Percentiles rank a stretch among this genome's conserved stretches.
Conservation (phyloP, 768 basidiomycete genomes). For the Russula foetens region DNA sequence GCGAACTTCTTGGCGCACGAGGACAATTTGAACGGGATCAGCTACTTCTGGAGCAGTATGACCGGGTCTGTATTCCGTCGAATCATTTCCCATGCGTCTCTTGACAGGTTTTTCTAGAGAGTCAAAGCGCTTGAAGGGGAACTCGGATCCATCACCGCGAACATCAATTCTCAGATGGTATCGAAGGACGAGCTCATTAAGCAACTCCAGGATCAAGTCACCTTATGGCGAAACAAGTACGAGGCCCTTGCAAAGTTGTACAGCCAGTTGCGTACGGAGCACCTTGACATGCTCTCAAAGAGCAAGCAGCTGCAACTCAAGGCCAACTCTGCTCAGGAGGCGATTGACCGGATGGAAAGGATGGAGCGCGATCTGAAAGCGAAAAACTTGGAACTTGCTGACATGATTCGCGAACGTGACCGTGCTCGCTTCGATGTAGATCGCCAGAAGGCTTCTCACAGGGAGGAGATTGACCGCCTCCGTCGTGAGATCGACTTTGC, state of each 20-base stretch:
- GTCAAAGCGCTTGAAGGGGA: slow-evolving; percentile 95
- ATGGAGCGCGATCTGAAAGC: slow-evolving; percentile 98
- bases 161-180: slow-evolving; percentile 75
- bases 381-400: slow-evolving; percentile 97
- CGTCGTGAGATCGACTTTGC: slow-evolving; percentile 91
- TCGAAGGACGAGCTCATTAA: slow-evolving; percentile 95
- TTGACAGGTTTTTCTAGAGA: slow-evolving; percentile 41
- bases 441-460: slow-evolving; percentile 86
- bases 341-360: slow-evolving; percentile 95
- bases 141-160: slow-evolving; percentile 60
- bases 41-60: slow-evolving; percentile 95
- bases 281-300: slow-evolving; percentile 93
- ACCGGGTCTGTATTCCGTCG: slow-evolving; percentile 54
- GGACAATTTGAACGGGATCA: slow-evolving; percentile 98
- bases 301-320: slow-evolving; percentile 97
- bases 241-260: slow-evolving; percentile 97
- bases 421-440: slow-evolving; percentile 94
- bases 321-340: slow-evolving; percentile 96
- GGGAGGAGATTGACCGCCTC: slow-evolving; percentile 88
- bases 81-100: neutral
- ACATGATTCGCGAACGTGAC: slow-evolving; percentile 98
- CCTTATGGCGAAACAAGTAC: slow-evolving; percentile 96
- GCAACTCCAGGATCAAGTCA: slow-evolving; percentile 94
- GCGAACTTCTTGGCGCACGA: slow-evolving; percentile 85
- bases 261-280: slow-evolving; percentile 94